Evolutionary conservation across 352 stramenopile genomes (phyloP).

Genomic region (Aphanomyces astaci): DNA sequence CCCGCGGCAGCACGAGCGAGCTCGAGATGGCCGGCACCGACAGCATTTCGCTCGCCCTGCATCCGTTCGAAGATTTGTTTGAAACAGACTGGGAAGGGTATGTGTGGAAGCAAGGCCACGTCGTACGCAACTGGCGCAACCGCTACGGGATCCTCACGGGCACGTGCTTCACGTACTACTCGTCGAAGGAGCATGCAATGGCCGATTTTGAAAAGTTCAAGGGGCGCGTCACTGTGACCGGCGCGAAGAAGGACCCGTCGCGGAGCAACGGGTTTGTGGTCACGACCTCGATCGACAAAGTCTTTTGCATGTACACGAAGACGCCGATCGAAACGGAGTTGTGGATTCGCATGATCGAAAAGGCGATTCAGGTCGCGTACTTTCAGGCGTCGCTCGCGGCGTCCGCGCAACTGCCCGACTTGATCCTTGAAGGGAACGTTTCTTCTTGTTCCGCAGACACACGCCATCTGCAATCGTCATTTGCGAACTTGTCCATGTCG

Average conservation of each 20-base stretch:
- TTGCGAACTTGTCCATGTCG: constrained; percentile 5
- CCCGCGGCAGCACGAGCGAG: constrained; percentile 1
- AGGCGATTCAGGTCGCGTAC: constrained; percentile 49
- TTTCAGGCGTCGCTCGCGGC: constrained; percentile 7
- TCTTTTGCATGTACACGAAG: constrained; percentile 79
- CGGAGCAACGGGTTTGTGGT: constrained; percentile 72
- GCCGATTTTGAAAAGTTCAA: constrained; percentile 77
- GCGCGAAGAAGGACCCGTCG: constrained; percentile 49
- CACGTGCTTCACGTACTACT: constrained; percentile 75
- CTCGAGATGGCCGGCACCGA: constrained; percentile 14
- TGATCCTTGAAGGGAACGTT: neutral
- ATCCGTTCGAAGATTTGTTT: constrained; percentile 74
- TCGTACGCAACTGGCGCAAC: constrained; percentile 78
- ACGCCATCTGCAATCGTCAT: neutral
- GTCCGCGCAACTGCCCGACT: constrained; percentile 15
- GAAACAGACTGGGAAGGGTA: constrained; percentile 86
- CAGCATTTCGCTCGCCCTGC: constrained; percentile 15
- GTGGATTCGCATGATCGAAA: constrained; percentile 78
- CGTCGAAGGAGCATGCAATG: constrained; percentile 70
- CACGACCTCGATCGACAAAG: constrained; percentile 80
- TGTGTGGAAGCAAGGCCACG: constrained; percentile 81
- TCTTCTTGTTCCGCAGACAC: neutral
- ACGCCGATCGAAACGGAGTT: constrained; percentile 73
- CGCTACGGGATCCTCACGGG: constrained; percentile 75
- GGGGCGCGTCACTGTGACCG: constrained; percentile 69